phyloP scores from a whole-genome alignment of 495 filamentous ascomycete genomes.

The Coniosporium apollinis region DNA sequence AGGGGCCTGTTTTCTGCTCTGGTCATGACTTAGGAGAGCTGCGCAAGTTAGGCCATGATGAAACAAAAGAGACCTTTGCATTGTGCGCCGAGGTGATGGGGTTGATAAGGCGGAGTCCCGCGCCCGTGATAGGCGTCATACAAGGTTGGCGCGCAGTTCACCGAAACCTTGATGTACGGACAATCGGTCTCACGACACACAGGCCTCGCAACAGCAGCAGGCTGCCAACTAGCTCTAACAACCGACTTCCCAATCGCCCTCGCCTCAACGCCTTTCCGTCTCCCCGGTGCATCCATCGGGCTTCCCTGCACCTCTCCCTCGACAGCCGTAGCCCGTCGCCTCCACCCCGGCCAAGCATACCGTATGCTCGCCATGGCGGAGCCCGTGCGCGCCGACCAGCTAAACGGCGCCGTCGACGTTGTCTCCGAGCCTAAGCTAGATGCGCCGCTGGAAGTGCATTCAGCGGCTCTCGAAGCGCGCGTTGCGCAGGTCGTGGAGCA shows the following conservation, averaged over 20 bases:
- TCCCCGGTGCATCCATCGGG: conserved; percentile 4
- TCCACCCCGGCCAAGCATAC: conserved; percentile 3
- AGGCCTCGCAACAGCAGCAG: conserved; percentile 6
- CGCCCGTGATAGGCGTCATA: conserved; percentile 4
- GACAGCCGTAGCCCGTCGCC: conserved; percentile 3
- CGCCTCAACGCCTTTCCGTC: conserved; percentile 3
- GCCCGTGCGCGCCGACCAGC: conserved; percentile 5
- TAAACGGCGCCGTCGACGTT: conserved; percentile 5
- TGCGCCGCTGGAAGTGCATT: background rate
- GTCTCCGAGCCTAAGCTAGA: background rate
- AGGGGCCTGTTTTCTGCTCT: conserved; percentile 4
- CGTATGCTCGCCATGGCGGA: conserved; percentile 7
- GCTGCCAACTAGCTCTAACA: conserved; percentile 3
- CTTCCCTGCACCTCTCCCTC: conserved; percentile 5
- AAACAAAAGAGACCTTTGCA: conserved; percentile 5
- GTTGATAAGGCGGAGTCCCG: conserved; percentile 4
- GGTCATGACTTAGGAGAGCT: conserved; percentile 6
- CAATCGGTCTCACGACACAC: background rate
- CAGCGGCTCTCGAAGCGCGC: background rate
- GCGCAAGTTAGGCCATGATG: conserved; percentile 1
- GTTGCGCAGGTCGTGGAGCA: conserved; percentile 1
- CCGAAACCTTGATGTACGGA: background rate
- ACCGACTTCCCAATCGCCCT: conserved; percentile 5
- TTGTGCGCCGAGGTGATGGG: conserved; percentile 7
- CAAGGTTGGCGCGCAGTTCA: conserved; percentile 1